phyloP scores from a whole-genome alignment of 805 yeast genomes.

The Cyberlindnera suaveolens region DNA sequence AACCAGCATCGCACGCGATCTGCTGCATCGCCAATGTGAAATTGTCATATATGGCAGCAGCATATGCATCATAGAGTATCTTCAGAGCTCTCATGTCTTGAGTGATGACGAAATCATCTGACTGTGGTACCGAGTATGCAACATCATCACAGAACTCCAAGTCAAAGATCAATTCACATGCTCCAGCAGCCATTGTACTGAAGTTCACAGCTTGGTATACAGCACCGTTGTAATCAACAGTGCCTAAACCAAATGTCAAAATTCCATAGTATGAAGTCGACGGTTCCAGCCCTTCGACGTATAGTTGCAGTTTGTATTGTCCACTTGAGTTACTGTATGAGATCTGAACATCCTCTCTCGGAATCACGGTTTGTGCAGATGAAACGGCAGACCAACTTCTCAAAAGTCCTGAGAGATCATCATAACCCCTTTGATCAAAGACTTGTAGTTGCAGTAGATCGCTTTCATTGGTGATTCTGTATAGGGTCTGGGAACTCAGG shows the following conservation, averaged over 20 bases:
- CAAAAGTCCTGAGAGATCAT: neutral
- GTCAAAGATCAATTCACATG: conserved; percentile 71
- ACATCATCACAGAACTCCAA: conserved; percentile 74
- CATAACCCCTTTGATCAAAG: conserved; percentile 7
- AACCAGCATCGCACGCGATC: conserved; percentile 63
- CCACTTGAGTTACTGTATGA: conserved; percentile 18
- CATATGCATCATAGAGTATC: conserved; percentile 56
- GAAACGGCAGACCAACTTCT: conserved; percentile 12
- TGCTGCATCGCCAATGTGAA: conserved; percentile 74
- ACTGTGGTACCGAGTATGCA: conserved; percentile 80
- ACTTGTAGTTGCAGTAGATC: conserved; percentile 2
- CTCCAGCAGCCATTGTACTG: conserved; percentile 42
- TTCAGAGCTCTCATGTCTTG: conserved; percentile 31
- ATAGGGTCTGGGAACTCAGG: conserved; percentile 8
- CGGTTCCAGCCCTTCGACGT: conserved; percentile 51
- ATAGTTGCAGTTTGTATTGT: conserved; percentile 50
- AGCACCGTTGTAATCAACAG: conserved; percentile 50
- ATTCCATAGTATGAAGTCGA: conserved; percentile 62
- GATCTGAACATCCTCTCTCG: neutral
- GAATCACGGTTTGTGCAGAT: conserved; percentile 3
- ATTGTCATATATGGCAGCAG: conserved; percentile 48
- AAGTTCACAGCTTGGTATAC: conserved; percentile 53
- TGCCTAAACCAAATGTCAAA: conserved; percentile 44
- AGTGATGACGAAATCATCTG: conserved; percentile 27
- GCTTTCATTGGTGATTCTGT: conserved; percentile 6